Percentiles rank a stretch among this genome's conserved stretches.
These are phyloP conservation scores for Ophiostoma perfectum DNA, from an alignment of 2,329 filamentous ascomycete genomes.

Conservation along the genomic window DNA sequence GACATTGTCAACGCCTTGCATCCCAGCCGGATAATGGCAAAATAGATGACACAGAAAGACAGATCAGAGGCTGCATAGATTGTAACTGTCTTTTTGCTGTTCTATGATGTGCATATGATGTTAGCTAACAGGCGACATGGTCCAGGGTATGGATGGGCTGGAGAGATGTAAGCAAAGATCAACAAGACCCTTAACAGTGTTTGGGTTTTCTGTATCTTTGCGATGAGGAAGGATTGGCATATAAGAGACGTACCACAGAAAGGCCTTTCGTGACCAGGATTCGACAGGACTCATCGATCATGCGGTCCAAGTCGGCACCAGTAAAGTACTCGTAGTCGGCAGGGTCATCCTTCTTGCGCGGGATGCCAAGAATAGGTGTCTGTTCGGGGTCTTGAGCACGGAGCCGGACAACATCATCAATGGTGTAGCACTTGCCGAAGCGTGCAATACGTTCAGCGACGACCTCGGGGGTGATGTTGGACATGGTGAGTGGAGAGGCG, in stretches of 20 bases:
- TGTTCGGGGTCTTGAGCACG: conserved; percentile 37
- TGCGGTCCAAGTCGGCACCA: conserved; percentile 37
- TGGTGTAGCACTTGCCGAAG: conserved; percentile 38
- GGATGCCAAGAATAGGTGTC: conserved; percentile 39
- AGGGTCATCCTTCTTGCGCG: conserved; percentile 31
- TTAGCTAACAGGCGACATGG: neutral
- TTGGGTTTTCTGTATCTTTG: neutral
- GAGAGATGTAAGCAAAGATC: neutral
- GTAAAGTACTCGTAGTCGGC: conserved; percentile 39
- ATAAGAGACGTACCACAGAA: conserved; percentile 23
- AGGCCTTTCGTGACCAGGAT: conserved; percentile 33
- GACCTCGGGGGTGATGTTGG: conserved; percentile 30
- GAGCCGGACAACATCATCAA: conserved; percentile 40
- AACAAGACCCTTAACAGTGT: neutral
- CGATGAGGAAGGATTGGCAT: neutral
- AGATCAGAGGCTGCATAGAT: conserved; percentile 40
- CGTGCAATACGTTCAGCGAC: conserved; percentile 31
- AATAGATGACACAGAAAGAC: conserved; percentile 39
- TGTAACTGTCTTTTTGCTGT: conserved; percentile 34
- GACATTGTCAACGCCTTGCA: conserved; percentile 42
- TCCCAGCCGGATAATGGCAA: conserved; percentile 41
- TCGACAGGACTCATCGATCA: conserved; percentile 37
- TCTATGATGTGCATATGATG: conserved; percentile 18
- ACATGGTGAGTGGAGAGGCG: conserved; percentile 26
- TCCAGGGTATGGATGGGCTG: neutral